Conservation (phyloP, 2,329 filamentous ascomycete genomes). For the Coniochaeta ligniaria region DNA sequence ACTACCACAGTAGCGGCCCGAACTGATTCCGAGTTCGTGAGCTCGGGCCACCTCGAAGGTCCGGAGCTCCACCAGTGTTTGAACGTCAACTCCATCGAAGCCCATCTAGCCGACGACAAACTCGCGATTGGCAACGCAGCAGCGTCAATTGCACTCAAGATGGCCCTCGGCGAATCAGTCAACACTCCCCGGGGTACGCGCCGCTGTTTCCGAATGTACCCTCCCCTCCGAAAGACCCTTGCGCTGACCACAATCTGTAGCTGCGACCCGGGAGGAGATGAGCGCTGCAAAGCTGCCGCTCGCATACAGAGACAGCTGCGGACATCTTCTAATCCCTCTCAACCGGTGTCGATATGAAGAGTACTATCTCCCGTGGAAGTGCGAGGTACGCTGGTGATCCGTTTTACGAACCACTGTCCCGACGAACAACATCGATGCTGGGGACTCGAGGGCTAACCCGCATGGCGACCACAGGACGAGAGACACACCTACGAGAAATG, state of each 20-base stretch:
- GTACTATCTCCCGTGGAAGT: slow-evolving; percentile 97
- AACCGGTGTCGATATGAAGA: slow-evolving; percentile 90
- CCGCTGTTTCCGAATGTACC: background rate
- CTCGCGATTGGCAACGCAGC: slow-evolving; percentile 15
- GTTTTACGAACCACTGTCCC: background rate
- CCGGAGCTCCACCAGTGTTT: slow-evolving; percentile 4
- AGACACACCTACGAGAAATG: slow-evolving; percentile 98
- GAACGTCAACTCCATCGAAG: slow-evolving; percentile 7
- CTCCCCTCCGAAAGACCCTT: background rate
- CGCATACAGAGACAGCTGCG: slow-evolving; percentile 92
- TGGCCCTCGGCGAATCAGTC: slow-evolving; percentile 12
- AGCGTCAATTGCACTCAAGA: slow-evolving; percentile 18
- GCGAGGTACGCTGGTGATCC: slow-evolving; percentile 59
- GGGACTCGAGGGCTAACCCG: background rate
- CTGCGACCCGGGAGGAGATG: slow-evolving; percentile 87
- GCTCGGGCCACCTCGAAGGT: background rate
- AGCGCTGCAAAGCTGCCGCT: slow-evolving; percentile 81
- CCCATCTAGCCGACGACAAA: background rate
- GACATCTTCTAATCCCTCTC: slow-evolving; percentile 86
- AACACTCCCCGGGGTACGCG: slow-evolving; percentile 14
- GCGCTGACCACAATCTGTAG: slow-evolving; percentile 29
- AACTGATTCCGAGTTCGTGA: background rate
- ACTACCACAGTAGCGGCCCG: background rate
- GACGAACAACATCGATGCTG: background rate
- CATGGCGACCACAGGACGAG: slow-evolving; percentile 61